Base-by-base conservation (phyloP, 352 stramenopile genomes). In the Thraustochytrium sp. region DNA sequence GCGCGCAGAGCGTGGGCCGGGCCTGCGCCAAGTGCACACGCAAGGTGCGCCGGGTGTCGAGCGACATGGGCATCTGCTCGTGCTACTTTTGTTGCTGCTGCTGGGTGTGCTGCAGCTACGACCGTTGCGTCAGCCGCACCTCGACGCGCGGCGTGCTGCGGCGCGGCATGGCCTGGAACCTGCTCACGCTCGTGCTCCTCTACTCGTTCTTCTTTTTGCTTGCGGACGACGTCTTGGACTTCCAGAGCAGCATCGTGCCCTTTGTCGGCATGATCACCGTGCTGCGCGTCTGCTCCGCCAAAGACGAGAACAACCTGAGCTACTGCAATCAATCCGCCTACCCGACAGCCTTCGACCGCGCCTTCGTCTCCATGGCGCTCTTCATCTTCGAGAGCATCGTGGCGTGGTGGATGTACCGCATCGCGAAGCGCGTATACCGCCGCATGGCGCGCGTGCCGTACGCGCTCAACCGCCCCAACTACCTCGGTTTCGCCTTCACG, bases 61-160 rank as follows among this genome's bases (percentile, higher is more conserved):
- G 76, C 13, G 13, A 51, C 13, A 64, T 80, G 34, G 21, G 34
- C 18, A 13, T 80, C 34, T 61, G 34, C 34, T 65, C 46, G 9
- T 68, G 44, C 68, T 80, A 80, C 31, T 80, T 75, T 26, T 26
- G 11, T 40, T 80, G 42, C 46, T 80, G 68, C 51, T 80, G 68
- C 68, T 80, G 63, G 11, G 46, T 64, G 5, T 80, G 68, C 42
- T 80, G 48, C 51, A 65, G 48, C 48, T 55, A 64, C n/a, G 26
- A 21, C 8, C 13, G 68, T 4, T 61, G 48, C 49, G 53, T 46
- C 44, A 72, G 40, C 21, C 11, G 13, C n/a, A 65, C 68, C 0
- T 46, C 31, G 9, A 80, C 31, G 26, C 53, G 48, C 48, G 68
- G 48, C 9, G 68, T 80, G 0, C 46, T 80, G 29, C 48, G 48